phyloP scores from a whole-genome alignment of 2,329 filamentous ascomycete species.

The Sclerotinia subarctica region DNA sequence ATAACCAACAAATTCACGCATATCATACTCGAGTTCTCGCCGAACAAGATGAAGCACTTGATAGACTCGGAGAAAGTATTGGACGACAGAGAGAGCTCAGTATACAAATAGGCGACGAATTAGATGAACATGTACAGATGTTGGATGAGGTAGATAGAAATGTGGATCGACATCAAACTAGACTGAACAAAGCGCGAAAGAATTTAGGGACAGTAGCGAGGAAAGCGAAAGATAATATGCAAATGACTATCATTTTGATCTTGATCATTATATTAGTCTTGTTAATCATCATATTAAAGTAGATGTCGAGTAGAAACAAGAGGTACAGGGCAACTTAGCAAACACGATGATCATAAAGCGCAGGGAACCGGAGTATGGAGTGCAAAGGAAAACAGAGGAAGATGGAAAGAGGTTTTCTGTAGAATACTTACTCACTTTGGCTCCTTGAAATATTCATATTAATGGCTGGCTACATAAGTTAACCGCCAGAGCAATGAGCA shows the following conservation, averaged over 20 bases:
- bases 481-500: neutral
- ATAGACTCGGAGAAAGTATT: constrained; percentile 80
- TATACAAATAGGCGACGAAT: constrained; percentile 94
- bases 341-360: neutral
- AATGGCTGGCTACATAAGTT: neutral
- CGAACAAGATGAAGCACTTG: constrained; percentile 94
- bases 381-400: neutral
- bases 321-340: neutral
- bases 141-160: constrained; percentile 84
- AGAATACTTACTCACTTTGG: neutral
- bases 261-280: constrained; percentile 66
- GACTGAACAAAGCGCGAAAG: constrained; percentile 71
- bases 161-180: constrained; percentile 75
- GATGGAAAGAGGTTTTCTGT: neutral
- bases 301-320: neutral
- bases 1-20: constrained; percentile 81
- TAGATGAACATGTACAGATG: constrained; percentile 85
- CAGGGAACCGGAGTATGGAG: constrained; percentile 6
- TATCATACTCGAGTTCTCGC: constrained; percentile 77
- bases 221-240: constrained; percentile 80
- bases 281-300: constrained; percentile 65
- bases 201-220: constrained; percentile 69
- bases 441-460: neutral
- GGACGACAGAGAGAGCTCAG: constrained; percentile 85
- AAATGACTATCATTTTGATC: constrained; percentile 68